These are phyloP conservation scores for Fistulifera solaris DNA, from an alignment of 108 stramenopile genomes.

Conservation along the genomic window DNA sequence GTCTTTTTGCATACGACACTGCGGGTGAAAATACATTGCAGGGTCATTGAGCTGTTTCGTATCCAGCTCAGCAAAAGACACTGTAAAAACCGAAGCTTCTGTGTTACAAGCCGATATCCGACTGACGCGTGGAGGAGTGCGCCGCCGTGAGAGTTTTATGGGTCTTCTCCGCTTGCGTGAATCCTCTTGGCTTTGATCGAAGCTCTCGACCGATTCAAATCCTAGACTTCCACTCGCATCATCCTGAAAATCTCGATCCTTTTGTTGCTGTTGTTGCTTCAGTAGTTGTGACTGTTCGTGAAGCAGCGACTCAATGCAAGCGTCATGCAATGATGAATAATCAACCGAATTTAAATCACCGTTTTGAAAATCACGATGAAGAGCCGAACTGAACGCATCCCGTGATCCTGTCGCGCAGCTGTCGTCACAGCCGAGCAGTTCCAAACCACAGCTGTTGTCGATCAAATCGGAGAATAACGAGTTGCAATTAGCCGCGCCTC, in stretches of 20 bases:
- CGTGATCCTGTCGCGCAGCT: neutral
- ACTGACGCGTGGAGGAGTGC: neutral
- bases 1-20: constrained; percentile 49
- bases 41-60: constrained; percentile 6
- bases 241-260: neutral
- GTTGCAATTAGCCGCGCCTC: neutral
- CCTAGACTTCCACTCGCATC: neutral
- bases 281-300: neutral
- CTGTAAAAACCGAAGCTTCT: neutral
- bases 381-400: neutral
- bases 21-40: constrained; percentile 22
- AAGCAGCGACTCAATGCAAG: neutral
- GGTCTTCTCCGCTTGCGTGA: neutral
- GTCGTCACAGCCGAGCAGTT: neutral
- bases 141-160: neutral
- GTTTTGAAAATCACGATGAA: too few species aligned
- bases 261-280: neutral
- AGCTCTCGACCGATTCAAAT: neutral
- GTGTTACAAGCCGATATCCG: neutral
- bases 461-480: neutral
- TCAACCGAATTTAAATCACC: neutral
- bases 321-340: neutral
- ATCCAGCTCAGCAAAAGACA: neutral
- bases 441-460: too few species aligned
- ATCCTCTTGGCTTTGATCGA: neutral